Percentiles rank a stretch among this genome's conserved stretches.
These are phyloP conservation scores for Syncephalastrum contaminatum DNA, from an alignment of 371 early-diverging fungal species.

Conservation along the genomic window DNA sequence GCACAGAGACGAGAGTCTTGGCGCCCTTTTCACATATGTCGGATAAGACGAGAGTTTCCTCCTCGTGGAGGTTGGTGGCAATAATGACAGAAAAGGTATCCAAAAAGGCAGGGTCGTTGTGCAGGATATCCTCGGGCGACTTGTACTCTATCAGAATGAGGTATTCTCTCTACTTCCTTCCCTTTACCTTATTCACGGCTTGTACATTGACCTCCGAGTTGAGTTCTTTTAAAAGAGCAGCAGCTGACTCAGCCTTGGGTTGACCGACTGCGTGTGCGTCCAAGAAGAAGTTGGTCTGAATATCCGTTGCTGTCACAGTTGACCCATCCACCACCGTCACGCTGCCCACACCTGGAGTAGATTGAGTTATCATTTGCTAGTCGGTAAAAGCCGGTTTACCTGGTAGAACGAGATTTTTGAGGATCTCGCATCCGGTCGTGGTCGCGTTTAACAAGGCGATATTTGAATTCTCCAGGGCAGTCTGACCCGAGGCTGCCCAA, in stretches of 20 bases:
- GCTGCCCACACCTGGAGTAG: slow-evolving; percentile 75
- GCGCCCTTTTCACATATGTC: slow-evolving; percentile 55
- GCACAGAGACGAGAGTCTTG: slow-evolving; percentile 71
- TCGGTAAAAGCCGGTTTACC: slow-evolving; percentile 49
- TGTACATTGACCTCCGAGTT: slow-evolving; percentile 84
- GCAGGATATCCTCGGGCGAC: slow-evolving; percentile 42
- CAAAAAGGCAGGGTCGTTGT: slow-evolving; percentile 61
- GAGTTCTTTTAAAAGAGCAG: slow-evolving; percentile 74
- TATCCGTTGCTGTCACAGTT: slow-evolving; percentile 62
- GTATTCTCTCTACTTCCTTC: not conserved
- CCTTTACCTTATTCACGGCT: slow-evolving; percentile 45
- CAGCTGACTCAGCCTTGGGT: slow-evolving; percentile 62
- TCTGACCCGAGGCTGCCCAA: slow-evolving; percentile 92
- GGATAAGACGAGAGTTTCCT: slow-evolving; percentile 55
- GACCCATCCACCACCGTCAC: slow-evolving; percentile 82
- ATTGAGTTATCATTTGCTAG: not conserved
- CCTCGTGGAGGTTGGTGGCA: slow-evolving; percentile 62
- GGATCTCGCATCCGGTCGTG: slow-evolving; percentile 83
- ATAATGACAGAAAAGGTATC: slow-evolving; percentile 72
- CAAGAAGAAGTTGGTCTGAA: slow-evolving; percentile 90
- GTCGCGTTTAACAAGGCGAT: slow-evolving; percentile 84
- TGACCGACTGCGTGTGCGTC: slow-evolving; percentile 61
- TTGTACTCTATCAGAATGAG: not conserved
- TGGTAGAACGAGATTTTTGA: slow-evolving; percentile 94
- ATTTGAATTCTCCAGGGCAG: slow-evolving; percentile 78